Base-by-base conservation (phyloP, 2,329 filamentous ascomycete species). In the Calonectria pauciramosa region DNA sequence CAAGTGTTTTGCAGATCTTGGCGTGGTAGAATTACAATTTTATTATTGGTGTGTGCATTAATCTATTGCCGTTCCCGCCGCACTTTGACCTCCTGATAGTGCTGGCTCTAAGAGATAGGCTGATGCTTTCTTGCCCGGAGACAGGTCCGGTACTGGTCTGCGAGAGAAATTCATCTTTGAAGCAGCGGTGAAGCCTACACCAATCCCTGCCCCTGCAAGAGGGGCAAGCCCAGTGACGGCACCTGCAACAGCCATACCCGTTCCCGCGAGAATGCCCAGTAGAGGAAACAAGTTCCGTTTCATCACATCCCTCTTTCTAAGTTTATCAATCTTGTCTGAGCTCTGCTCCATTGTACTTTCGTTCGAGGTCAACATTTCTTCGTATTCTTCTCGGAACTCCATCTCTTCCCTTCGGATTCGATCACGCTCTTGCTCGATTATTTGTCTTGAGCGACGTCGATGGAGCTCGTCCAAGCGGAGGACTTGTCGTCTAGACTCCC, bases 271-370 rank as follows among this genome's bases (percentile, higher is more conserved):
- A 6, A 67, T 30, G 1, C 60, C 60, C 3, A 71, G n/a, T 1
- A 71, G 47, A 6, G 69, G n/a, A 20, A 67, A 14, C 28, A 38
- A 18, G 51, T 67, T 71, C 38, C 38, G 34, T 18, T 71, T 71
- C 28, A 67, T 59, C 3, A 36, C 28, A 23, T 59, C 52, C 32
- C 52, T 36, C 34, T 64, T 72, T 13, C 49, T 30, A 18, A 68
- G 41, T n/a, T 20, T 60, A 11, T 51, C 51, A 23, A 65, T 34
- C 1, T 20, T 64, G 20, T 68, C 23, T 4, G 47, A 54, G 4
- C 14, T 54, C 20, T 52, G 14, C 23, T 23, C 34, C 41, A 63
- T 41, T 4, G 13, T 9, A 1, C 26, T n/a, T 36, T 68, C 54
- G 16, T 72, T 67, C 14, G 34, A 26, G 3, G 9, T 52, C 38